phyloP scores from a whole-genome alignment of 202 grass and related monocot genomes.

The Dendrocalamus latiflorus region DNA sequence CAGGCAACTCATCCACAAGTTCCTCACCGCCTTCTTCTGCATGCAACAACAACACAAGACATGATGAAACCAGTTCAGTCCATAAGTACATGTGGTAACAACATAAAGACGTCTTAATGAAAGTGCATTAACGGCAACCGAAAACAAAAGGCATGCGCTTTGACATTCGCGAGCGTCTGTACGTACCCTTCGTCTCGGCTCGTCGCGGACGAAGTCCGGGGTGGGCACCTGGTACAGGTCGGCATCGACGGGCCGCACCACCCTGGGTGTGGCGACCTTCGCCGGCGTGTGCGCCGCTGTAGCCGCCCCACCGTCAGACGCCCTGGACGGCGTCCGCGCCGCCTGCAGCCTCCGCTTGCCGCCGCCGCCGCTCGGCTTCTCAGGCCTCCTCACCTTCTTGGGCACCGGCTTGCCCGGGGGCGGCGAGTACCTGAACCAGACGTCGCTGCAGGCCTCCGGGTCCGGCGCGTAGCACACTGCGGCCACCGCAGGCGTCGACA shows the following conservation, averaged over 20 bases:
- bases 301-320: background rate
- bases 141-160: background rate
- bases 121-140: background rate
- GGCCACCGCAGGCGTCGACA: background rate
- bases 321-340: background rate
- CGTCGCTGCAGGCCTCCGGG: conserved; percentile 24
- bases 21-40: conserved; percentile 26
- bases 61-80: background rate
- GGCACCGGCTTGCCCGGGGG: too few species aligned
- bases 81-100: background rate
- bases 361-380: too few species aligned
- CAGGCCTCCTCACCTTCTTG: too few species aligned
- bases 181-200: conserved; percentile 27
- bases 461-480: background rate
- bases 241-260: conserved; percentile 32
- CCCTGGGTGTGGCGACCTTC: background rate
- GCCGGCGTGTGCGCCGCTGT: background rate
- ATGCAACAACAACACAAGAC: background rate
- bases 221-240: conserved; percentile 60
- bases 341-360: too few species aligned
- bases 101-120: background rate
- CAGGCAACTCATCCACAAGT: conserved; percentile 28
- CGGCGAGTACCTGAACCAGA: background rate
- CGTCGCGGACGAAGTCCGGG: conserved; percentile 24
- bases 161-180: too few species aligned